Evolutionary conservation across 192 early-diverging fungal genomes (phyloP).

Genomic region (Backusella psychrophila): DNA sequence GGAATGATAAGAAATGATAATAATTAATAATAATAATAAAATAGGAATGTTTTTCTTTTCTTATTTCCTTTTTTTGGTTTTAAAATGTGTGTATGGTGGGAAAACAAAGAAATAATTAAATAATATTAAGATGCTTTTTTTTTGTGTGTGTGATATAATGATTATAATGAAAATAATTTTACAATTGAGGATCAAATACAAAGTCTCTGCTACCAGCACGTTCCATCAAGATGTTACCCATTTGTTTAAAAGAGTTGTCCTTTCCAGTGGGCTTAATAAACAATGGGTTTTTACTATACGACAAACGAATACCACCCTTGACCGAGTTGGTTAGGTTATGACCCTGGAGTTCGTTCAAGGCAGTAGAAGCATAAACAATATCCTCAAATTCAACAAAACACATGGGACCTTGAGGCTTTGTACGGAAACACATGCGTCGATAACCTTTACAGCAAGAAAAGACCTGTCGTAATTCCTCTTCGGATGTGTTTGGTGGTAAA

Average conservation of each 20-base stretch:
- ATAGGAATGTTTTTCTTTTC: background rate
- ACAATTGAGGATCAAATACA: background rate
- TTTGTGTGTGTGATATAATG: background rate
- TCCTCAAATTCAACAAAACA: constrained; percentile 99
- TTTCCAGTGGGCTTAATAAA: constrained; percentile 4
- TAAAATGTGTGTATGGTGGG: background rate
- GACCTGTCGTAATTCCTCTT: constrained; percentile 83
- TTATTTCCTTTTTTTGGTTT: background rate
- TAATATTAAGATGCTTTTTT: background rate
- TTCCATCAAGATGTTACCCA: background rate
- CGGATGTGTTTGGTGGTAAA: constrained; percentile 81
- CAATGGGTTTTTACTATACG: constrained; percentile 95
- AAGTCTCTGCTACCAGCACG: background rate
- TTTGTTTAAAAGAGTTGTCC: background rate
- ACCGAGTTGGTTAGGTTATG: constrained; percentile 79
- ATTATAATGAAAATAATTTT: background rate
- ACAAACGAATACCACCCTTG: constrained; percentile 91
- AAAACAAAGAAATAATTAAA: background rate
- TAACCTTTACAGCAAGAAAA: constrained; percentile 83
- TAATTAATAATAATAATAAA: background rate
- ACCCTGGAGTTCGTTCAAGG: constrained; percentile 85
- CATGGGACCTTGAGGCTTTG: constrained; percentile 93
- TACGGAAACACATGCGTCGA: constrained; percentile 86
- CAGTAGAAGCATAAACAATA: constrained; percentile 87
- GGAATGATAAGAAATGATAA: background rate